Conservation (phyloP, 495 filamentous ascomycete genomes). For the Xylaria sp. region DNA sequence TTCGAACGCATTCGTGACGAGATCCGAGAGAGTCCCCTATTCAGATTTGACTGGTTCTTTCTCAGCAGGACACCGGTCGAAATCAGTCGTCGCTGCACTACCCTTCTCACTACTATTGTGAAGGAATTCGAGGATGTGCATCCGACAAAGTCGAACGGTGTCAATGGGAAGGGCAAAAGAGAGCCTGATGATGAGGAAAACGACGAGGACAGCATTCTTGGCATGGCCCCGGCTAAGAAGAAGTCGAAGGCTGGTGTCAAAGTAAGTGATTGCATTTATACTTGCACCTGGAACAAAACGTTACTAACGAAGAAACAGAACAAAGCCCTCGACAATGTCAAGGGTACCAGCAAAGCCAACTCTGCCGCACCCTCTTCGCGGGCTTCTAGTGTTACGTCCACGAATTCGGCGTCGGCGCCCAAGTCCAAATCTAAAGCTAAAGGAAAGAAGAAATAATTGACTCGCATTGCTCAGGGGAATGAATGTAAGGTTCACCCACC, state of each 20-base stretch:
- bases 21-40: conserved; percentile 91
- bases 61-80: conserved; percentile 92
- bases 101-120: conserved; percentile 89
- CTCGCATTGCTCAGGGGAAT: neutral
- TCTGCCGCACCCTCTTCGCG: conserved; percentile 62
- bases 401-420: conserved; percentile 48
- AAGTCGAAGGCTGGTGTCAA: conserved; percentile 81
- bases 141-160: conserved; percentile 64
- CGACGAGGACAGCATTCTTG: conserved; percentile 77
- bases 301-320: conserved; percentile 54
- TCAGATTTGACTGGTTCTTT: conserved; percentile 99
- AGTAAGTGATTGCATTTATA: conserved; percentile 47
- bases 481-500: neutral
- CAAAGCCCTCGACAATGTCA: conserved; percentile 68
- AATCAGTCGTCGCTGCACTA: conserved; percentile 89
- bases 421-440: conserved; percentile 58
- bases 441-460: conserved; percentile 61
- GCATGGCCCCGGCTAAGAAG: conserved; percentile 85
- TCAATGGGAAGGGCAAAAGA: conserved; percentile 74
- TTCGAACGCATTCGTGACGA: conserved; percentile 89
- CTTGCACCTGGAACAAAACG: neutral
- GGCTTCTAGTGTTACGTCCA: conserved; percentile 60
- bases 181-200: conserved; percentile 79
- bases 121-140: conserved; percentile 83
- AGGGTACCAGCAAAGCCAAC: conserved; percentile 61